Conservation (phyloP, 345 rosid genomes). For the Brassica carinata region DNA sequence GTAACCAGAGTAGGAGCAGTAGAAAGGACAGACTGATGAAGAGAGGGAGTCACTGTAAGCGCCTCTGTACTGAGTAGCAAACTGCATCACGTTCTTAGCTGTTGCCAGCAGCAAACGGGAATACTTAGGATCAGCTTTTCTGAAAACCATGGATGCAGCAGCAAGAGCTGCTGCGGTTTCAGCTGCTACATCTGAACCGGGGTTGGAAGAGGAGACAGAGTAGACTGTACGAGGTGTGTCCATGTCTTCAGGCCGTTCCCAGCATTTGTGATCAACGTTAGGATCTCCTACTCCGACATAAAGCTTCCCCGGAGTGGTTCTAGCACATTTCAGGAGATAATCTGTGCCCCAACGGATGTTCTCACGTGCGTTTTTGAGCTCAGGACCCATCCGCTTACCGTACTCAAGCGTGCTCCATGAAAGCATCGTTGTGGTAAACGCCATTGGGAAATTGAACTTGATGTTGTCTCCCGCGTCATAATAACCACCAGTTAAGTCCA, state of each 20-base stretch:
- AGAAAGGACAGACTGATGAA: conserved; percentile 77
- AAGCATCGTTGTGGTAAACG: conserved; percentile 88
- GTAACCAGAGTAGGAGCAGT: conserved; percentile 90
- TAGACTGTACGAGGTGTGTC: conserved; percentile 72
- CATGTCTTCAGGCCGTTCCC: conserved; percentile 98
- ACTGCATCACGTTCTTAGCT: conserved; percentile 69
- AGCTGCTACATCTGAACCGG: conserved; percentile 91
- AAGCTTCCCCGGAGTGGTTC: conserved; percentile 70
- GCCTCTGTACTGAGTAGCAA: conserved; percentile 76
- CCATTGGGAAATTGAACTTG: conserved; percentile 95
- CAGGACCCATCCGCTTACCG: conserved; percentile 69
- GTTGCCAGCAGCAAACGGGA: conserved; percentile 54
- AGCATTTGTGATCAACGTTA: conserved; percentile 81
- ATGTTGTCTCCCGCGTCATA: conserved; percentile 94
- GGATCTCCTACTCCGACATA: conserved; percentile 96
- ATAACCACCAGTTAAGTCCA: conserved; percentile 86
- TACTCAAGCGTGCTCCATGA: conserved; percentile 88
- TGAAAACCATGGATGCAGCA: conserved; percentile 88
- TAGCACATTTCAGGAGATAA: conserved; percentile 86
- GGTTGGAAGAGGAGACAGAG: conserved; percentile 70
- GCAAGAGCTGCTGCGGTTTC: conserved; percentile 92
- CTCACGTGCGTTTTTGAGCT: conserved; percentile 57
- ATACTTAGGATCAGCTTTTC: conserved; percentile 57
- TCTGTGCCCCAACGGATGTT: conserved; percentile 83
- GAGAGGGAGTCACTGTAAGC: conserved; percentile 86